phyloP scores from a whole-genome alignment of 1,284 basidiomycete genomes.

The Afroboletus lepidellus region DNA sequence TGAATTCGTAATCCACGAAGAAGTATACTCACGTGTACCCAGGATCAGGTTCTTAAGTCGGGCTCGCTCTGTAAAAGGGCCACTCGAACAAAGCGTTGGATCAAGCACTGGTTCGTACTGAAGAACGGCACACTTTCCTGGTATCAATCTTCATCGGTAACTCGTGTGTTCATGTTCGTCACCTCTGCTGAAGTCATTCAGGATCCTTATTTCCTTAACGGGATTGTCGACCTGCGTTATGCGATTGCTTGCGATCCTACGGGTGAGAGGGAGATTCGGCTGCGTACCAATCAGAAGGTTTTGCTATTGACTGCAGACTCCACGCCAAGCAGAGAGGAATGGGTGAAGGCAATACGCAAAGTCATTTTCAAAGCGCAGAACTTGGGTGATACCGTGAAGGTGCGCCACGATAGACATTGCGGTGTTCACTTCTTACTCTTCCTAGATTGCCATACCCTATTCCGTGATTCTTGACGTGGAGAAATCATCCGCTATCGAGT shows the following conservation, averaged over 20 bases:
- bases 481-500: conserved; percentile 84
- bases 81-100: conserved; percentile 83
- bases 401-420: conserved; percentile 28
- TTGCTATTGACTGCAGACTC: conserved; percentile 78
- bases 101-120: conserved; percentile 91
- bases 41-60: conserved; percentile 88
- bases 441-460: conserved; percentile 90
- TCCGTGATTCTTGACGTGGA: conserved; percentile 88
- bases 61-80: conserved; percentile 84
- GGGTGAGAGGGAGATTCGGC: conserved; percentile 71
- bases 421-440: conserved; percentile 12
- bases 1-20: conserved; percentile 12
- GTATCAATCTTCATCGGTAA: conserved; percentile 89
- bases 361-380: conserved; percentile 95
- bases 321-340: conserved; percentile 79
- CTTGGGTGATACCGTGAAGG: conserved; percentile 92
- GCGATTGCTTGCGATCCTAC: conserved; percentile 82
- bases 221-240: conserved; percentile 91
- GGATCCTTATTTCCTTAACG: conserved; percentile 97
- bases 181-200: conserved; percentile 31
- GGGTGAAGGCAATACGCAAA: conserved; percentile 91
- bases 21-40: conserved; percentile 13
- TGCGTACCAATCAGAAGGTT: conserved; percentile 78
- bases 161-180: conserved; percentile 10
- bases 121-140: conserved; percentile 93